These are phyloP conservation scores for Botrytis sinoallii DNA, from an alignment of 2,329 filamentous ascomycete species.

Conservation along the genomic window DNA sequence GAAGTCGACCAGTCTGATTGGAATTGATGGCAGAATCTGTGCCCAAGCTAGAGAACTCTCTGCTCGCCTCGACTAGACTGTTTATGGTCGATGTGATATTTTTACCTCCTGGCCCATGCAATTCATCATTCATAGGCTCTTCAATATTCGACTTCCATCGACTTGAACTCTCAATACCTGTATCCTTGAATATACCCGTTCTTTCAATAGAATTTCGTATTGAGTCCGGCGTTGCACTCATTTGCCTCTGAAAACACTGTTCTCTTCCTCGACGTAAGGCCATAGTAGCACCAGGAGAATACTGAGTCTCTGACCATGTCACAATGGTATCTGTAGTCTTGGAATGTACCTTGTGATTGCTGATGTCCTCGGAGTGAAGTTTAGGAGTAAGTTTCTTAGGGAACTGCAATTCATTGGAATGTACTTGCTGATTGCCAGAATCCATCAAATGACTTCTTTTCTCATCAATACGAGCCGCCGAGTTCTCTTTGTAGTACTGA, in stretches of 20 bases:
- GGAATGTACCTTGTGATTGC: conserved; percentile 18
- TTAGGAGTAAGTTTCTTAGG: neutral
- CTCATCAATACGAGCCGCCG: neutral
- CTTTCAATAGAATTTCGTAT: conserved; percentile 29
- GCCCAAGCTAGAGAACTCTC: neutral
- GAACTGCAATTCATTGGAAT: neutral
- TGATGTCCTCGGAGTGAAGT: neutral
- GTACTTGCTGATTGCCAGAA: neutral
- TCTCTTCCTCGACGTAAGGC: neutral
- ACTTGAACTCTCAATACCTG: conserved; percentile 26
- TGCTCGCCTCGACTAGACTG: neutral
- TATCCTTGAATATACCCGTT: conserved; percentile 33
- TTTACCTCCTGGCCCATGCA: neutral
- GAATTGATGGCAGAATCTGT: neutral
- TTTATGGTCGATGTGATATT: neutral
- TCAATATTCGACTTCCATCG: neutral
- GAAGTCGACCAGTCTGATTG: neutral
- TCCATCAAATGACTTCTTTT: neutral
- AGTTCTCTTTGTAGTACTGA: neutral
- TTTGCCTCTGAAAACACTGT: neutral
- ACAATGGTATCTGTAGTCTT: conserved; percentile 26
- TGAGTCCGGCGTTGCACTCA: conserved; percentile 30
- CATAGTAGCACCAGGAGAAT: conserved; percentile 20
- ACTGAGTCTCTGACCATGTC: conserved; percentile 34
- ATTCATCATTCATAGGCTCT: neutral